Evolutionary conservation across 768 basidiomycete genomes (phyloP), one percentile per base, ranked within the genome.

Genomic region (Sarcodon aspratus): DNA sequence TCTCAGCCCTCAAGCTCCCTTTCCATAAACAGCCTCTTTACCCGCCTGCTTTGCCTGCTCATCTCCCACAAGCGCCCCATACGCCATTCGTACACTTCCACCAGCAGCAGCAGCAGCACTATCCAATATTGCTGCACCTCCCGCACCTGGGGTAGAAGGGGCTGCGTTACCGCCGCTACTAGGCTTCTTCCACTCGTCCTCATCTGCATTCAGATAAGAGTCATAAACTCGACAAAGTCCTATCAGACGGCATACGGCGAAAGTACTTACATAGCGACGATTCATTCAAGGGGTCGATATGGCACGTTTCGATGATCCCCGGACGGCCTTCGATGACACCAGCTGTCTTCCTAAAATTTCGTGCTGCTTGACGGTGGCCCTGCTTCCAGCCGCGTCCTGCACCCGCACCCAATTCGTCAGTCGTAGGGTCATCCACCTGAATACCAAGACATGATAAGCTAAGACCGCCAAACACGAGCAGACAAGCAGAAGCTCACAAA

Each of bases 241-340:
- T 36, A 31, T 12, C 9, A 34, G 38, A 11, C 9, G 38, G 35
- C 44, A 31, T 17, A 27, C 34, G 35, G 15, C 21, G 34, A 11
- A 51, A 46, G 36, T 36, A 46, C n/a, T 9, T 10, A 27, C 9
- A 21, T n/a, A 36, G 36, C 6, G 68, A 66, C 50, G 68, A 62
- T 46, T 74, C 66, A 50, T 69, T 68, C 56, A 78, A 59, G 17
- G 77, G 77, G 47, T 74, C 74, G 47, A 79, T 76, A 54, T 76
- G 62, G 18, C 74, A 65, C 33, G 66, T 62, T 60, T 80, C 76
- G 53, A 80, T 76, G 54, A 79, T 76, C 13, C 77, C 76, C 6
- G 78, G 74, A 2, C 67, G 69, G 11, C 67, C 70, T 58, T 79
- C 78, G 36, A 73, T 60, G 34, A 77, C 75, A 15, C 78, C 75